Base-by-base conservation (phyloP, 1,284 basidiomycete genomes). In the Leccinum solheimii region DNA sequence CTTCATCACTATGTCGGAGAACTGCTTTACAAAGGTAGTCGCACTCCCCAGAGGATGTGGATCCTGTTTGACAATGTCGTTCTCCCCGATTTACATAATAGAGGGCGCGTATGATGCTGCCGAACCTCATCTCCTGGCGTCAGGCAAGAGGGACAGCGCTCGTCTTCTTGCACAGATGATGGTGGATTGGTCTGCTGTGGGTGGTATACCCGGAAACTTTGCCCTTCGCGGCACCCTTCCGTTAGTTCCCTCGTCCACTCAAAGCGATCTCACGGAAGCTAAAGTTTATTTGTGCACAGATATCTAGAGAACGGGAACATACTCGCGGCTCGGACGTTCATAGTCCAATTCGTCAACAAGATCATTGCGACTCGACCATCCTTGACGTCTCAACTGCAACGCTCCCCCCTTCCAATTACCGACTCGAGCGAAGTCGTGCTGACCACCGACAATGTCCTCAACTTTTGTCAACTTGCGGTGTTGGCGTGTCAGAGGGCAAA, bases 1-100 rank as follows among this genome's bases (percentile, higher is more conserved):
- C 78, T 98, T 54, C 92, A 94, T 58, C 88, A 93, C 67, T 97
- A 97, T 74, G 77, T 95, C 58, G 95, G 94, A 7, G 90, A 95
- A 72, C 77, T 96, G 40, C 80, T 95, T 27, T 92, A 88, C 78
- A 95, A 94, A 83, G 95, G 94, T 91, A 63, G 40, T 27, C 79
- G 43, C 49, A 23, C 49, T 55, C 45, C 10, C 5, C 43, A 49
- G n/a, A 50, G 21, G 32, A 53, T 3, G n/a, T 23, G 10, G 19
- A 38, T 19, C 16, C 43, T 10, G 36, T 52, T 59, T 60, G 52
- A 66, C 48, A 9, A 26, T 19, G 23, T 59, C 49, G 7, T 59
- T 16, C 50, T 56, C 32, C 27, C 0, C n/a, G 40, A 43, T 49
- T 43, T 19, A 36, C 2, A 3, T 21, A 27, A 19, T 69, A 96